Conservation (phyloP, 2,329 filamentous ascomycete species). For the Calonectria montana region DNA sequence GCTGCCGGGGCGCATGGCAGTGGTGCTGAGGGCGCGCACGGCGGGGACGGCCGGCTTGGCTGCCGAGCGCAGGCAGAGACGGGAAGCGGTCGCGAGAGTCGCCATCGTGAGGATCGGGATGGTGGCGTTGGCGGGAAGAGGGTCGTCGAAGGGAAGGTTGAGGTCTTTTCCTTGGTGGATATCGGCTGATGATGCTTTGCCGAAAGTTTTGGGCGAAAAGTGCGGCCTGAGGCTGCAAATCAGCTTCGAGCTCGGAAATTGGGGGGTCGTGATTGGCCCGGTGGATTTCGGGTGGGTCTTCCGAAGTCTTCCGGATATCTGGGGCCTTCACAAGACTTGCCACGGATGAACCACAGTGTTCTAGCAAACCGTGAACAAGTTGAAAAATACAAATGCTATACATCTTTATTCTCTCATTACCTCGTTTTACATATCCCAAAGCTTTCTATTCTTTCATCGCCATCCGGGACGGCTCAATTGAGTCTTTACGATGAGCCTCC, state of each 20-base stretch:
- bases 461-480: conserved; percentile 24
- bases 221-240: conserved; percentile 57
- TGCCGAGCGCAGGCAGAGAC: conserved; percentile 73
- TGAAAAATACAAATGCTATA: background rate
- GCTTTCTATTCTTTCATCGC: background rate
- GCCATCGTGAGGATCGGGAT: conserved; percentile 64
- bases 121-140: conserved; percentile 41
- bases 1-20: conserved; percentile 60
- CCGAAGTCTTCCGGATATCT: conserved; percentile 47
- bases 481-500: background rate
- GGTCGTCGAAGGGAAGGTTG: conserved; percentile 50
- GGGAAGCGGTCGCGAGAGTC: conserved; percentile 75
- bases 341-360: background rate
- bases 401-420: background rate
- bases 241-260: conserved; percentile 58
- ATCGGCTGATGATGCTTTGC: conserved; percentile 54
- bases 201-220: conserved; percentile 54
- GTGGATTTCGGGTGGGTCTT: conserved; percentile 38
- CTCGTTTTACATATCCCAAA: rapidly evolving
- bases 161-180: conserved; percentile 60
- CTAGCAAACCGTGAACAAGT: background rate
- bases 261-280: conserved; percentile 56
- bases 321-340: conserved; percentile 28
- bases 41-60: conserved; percentile 54
- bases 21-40: conserved; percentile 68